Percentiles rank a stretch among this genome's conserved stretches.
These are phyloP conservation scores for Schizosaccharomyces pombe DNA, from an alignment of 805 yeast species.

Conservation along the genomic window DNA sequence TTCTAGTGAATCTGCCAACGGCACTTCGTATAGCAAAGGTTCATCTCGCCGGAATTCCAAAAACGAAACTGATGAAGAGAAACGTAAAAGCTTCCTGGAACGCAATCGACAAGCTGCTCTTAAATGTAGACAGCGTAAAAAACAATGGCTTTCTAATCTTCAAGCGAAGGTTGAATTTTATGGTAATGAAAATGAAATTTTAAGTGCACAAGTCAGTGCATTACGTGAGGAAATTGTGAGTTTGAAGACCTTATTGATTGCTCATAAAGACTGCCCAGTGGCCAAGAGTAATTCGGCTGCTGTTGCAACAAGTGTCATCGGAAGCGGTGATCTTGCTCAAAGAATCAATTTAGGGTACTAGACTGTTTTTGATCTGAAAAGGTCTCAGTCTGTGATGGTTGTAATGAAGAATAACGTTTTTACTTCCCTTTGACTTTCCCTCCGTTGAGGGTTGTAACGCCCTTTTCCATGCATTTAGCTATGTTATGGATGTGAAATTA, in stretches of 20 bases:
- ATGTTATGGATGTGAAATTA: too few species aligned
- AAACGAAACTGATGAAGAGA: slow-evolving; percentile 46
- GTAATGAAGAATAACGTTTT: too few species aligned
- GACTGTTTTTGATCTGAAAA: not conserved
- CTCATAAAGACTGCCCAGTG: slow-evolving; percentile 26
- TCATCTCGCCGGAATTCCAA: slow-evolving; percentile 19
- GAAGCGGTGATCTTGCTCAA: not conserved
- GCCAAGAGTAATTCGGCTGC: slow-evolving; percentile 5
- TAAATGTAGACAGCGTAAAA: slow-evolving; percentile 84
- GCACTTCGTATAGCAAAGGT: too few species aligned
- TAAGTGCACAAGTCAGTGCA: slow-evolving; percentile 33
- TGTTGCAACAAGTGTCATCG: not conserved
- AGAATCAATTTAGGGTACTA: not conserved
- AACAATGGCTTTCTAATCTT: slow-evolving; percentile 62
- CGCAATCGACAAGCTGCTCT: slow-evolving; percentile 78
- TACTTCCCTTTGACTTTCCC: too few species aligned
- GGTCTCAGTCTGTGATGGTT: too few species aligned
- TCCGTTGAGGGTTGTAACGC: too few species aligned
- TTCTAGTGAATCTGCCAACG: too few species aligned
- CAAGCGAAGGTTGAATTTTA: slow-evolving; percentile 55
- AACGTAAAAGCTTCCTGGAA: slow-evolving; percentile 56
- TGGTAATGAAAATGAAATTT: slow-evolving; percentile 42
- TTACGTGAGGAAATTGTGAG: slow-evolving; percentile 34
- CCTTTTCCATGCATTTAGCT: too few species aligned
- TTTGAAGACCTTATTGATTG: slow-evolving; percentile 24